These are phyloP conservation scores for Rhizophlyctis rosea DNA, from an alignment of 192 early-diverging fungal species.

Conservation along the genomic window DNA sequence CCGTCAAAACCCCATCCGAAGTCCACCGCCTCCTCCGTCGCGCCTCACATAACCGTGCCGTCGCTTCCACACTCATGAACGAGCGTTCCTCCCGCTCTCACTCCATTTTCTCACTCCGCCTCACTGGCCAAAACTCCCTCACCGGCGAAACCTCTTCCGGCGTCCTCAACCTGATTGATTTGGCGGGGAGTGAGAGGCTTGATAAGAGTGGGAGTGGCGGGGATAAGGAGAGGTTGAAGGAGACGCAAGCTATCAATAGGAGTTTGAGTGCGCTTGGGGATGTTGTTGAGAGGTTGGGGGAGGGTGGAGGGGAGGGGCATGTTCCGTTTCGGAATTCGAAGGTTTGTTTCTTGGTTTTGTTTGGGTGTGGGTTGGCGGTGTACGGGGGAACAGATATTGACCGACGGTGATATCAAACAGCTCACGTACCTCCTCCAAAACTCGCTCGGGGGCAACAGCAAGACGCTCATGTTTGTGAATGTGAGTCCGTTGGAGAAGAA, in stretches of 20 bases:
- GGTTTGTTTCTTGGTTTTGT: too few species aligned
- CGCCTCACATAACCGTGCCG: constrained; percentile 81
- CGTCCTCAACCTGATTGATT: constrained; percentile 87
- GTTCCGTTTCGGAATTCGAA: constrained; percentile 96
- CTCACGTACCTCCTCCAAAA: constrained; percentile 71
- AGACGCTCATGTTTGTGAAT: constrained; percentile 99
- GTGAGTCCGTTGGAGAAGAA: constrained; percentile 78
- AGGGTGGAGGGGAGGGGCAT: constrained; percentile 67
- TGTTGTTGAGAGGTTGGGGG: constrained; percentile 82
- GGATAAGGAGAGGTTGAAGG: constrained; percentile 82
- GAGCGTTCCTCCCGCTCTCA: constrained; percentile 91
- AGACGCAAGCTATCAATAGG: constrained; percentile 97
- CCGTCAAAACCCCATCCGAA: constrained; percentile 68
- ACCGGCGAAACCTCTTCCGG: constrained; percentile 74
- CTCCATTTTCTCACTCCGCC: constrained; percentile 83
- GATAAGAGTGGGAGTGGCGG: constrained; percentile 78
- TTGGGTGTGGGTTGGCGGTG: too few species aligned
- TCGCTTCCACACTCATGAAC: constrained; percentile 90
- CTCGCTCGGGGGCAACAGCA: constrained; percentile 82
- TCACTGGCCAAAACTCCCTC: constrained; percentile 69
- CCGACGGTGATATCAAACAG: too few species aligned
- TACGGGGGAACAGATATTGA: too few species aligned
- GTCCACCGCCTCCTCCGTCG: constrained; percentile 69
- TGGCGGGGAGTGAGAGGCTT: constrained; percentile 92
- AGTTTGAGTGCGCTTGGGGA: constrained; percentile 84